A percentile compares a stretch with the other conserved stretches of the same genome.
These are phyloP conservation scores for Xylaria digitata DNA, from an alignment of 2,329 filamentous ascomycete species.

Conservation along the genomic window DNA sequence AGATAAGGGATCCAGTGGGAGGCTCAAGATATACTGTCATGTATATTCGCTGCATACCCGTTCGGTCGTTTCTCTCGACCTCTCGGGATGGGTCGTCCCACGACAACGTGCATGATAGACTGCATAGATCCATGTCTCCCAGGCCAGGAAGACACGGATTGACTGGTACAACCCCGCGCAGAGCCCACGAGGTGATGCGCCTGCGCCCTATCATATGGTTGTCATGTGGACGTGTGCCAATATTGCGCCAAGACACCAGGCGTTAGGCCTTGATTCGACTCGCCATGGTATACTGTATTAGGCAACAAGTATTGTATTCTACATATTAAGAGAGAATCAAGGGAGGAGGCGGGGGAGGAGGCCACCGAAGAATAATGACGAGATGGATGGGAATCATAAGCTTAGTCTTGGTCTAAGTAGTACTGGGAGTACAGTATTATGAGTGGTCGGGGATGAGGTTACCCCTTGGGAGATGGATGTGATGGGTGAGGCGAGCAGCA, in stretches of 20 bases:
- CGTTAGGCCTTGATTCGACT: slow-evolving; percentile 6
- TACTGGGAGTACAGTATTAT: slow-evolving; percentile 3
- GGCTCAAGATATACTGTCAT: slow-evolving; percentile 38
- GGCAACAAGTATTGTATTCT: not conserved
- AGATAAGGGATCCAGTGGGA: slow-evolving; percentile 32
- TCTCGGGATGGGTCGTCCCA: slow-evolving; percentile 31
- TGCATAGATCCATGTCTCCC: slow-evolving; percentile 32
- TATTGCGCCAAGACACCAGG: slow-evolving; percentile 28
- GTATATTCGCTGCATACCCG: slow-evolving; percentile 13
- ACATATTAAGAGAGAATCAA: not conserved
- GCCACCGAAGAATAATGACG: slow-evolving; percentile 13
- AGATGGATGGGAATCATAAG: slow-evolving; percentile 9
- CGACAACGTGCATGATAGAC: slow-evolving; percentile 29
- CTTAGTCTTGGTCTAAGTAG: slow-evolving; percentile 7
- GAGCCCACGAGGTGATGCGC: slow-evolving; percentile 29
- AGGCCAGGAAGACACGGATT: not conserved
- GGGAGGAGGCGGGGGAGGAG: not conserved
- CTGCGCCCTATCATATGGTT: slow-evolving; percentile 28
- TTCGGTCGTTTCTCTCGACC: slow-evolving; percentile 17
- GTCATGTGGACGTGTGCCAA: slow-evolving; percentile 36
- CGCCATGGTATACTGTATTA: slow-evolving; percentile 17
- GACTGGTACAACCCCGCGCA: slow-evolving; percentile 37
- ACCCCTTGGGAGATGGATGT: not conserved
- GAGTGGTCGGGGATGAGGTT: slow-evolving; percentile 11
- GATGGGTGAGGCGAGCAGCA: not conserved